These are phyloP conservation scores for Hericium rajendrae DNA, from an alignment of 768 basidiomycete species.

Conservation along the genomic window DNA sequence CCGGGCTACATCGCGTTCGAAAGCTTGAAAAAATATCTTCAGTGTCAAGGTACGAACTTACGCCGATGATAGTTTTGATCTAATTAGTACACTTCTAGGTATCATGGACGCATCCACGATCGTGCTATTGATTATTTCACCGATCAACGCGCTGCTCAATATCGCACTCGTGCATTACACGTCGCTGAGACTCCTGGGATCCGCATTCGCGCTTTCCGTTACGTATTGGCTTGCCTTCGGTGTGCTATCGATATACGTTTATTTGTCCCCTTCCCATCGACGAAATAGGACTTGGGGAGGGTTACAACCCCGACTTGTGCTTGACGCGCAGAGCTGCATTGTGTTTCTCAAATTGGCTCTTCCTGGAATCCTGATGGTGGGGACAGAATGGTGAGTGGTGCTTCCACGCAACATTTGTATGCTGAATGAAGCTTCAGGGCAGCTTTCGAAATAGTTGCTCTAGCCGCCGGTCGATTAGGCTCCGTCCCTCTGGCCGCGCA, in stretches of 20 bases:
- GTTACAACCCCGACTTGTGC: slow-evolving; percentile 31
- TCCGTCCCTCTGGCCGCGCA: slow-evolving; percentile 63
- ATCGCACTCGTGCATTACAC: slow-evolving; percentile 57
- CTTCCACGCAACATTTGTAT: not conserved
- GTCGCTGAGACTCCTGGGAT: slow-evolving; percentile 51
- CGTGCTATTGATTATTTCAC: slow-evolving; percentile 52
- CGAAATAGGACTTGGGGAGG: slow-evolving; percentile 60
- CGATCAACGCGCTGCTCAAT: slow-evolving; percentile 55
- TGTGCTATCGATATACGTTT: slow-evolving; percentile 40
- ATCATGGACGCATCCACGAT: slow-evolving; percentile 67
- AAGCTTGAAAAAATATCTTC: slow-evolving; percentile 69
- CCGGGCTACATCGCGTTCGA: slow-evolving; percentile 73
- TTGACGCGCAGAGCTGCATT: slow-evolving; percentile 41
- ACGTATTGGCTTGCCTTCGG: slow-evolving; percentile 64
- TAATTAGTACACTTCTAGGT: slow-evolving; percentile 29
- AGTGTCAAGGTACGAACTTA: slow-evolving; percentile 53
- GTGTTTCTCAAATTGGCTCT: slow-evolving; percentile 57
- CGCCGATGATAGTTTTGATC: not conserved
- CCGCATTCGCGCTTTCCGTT: slow-evolving; percentile 55
- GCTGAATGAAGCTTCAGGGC: slow-evolving; percentile 35
- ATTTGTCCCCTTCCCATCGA: slow-evolving; percentile 40
- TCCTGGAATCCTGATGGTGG: slow-evolving; percentile 74
- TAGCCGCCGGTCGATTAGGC: slow-evolving; percentile 66
- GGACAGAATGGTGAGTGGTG: slow-evolving; percentile 59
- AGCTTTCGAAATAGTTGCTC: slow-evolving; percentile 73